Base-by-base conservation (phyloP, 176 grass and related monocot species). In the Ampelocalamus luodianensis region DNA sequence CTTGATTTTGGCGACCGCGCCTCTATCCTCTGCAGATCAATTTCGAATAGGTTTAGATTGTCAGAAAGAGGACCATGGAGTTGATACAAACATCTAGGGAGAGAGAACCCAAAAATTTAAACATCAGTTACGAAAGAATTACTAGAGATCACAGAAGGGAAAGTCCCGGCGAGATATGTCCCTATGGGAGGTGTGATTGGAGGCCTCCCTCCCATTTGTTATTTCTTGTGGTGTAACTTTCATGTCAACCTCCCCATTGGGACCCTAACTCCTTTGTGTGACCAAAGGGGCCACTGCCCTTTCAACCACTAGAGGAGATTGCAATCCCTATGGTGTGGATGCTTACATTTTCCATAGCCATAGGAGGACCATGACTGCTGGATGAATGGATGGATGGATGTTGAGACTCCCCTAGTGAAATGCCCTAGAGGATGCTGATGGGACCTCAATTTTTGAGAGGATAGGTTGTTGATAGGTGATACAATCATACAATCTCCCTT, bases 251-350 rank as follows among this genome's bases (percentile, higher is more conserved):
- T 90, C 78, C 15, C 51, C 3, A 2, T 71, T 59, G 82, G 71
- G 71, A 44, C 82, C 81, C 66, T 70, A 51, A 6, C 24, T 24
- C 42, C 24, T 76, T 74, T 58, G 45, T 65, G 76, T 81, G 81
- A 48, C 62, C 53, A 58, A 64, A 77, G 65, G 83, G 78, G 74
- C 40, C 79, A 78, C 80, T 67, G 65, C 56, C 77, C 77, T 88
- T 78, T 78, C 76, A 83, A 49, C 72, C 65, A 78, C 83, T 62
- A 63, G 78, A 83, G 65, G 55, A 71, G 32, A 83, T 85, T 80
- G 39, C 86, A 82, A 68, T 72, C 51, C 27, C 37, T 74, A 74
- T 88, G 46, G 58, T 12, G 79, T 65, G 43, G 64, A 84, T 76
- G 74, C 58, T 62, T 76, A 2, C 45, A 29, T 83, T 8, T 53